Evolutionary conservation across 2,329 filamentous ascomycete species (phyloP).

Genomic region (Byssothecium circinans): DNA sequence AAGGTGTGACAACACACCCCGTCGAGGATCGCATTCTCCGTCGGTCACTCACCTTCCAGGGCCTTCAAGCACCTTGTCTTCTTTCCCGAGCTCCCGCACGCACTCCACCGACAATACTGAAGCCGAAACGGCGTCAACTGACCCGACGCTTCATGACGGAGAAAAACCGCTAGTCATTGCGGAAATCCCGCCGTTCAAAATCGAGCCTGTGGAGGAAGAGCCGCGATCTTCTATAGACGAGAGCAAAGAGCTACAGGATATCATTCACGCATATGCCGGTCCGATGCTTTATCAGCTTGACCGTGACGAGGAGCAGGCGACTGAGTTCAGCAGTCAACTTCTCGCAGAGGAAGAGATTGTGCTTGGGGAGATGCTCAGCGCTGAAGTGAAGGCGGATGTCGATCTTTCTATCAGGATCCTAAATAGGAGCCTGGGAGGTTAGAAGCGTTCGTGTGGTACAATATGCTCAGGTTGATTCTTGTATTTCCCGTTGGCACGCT

Average conservation of each 20-base stretch:
- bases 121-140: conserved; percentile 1
- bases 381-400: conserved; percentile 10
- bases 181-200: not conserved
- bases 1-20: no score
- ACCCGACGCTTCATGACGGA: no score
- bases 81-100: not conserved
- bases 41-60: no score
- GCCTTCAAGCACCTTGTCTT: no score
- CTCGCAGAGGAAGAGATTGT: conserved; percentile 1
- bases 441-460: no score
- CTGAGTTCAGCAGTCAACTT: no score
- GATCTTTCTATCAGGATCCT: conserved; percentile 16
- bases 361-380: conserved; percentile 3
- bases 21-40: no score
- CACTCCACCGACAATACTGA: not conserved
- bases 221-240: conserved; percentile 11
- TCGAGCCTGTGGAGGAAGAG: not conserved
- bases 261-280: conserved; percentile 23
- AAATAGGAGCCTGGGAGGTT: conserved; percentile 21
- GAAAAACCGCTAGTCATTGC: no score
- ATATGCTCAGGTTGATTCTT: not conserved
- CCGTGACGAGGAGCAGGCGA: conserved; percentile 2
- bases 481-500: not conserved
- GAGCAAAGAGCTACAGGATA: conserved; percentile 19
- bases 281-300: conserved; percentile 12